Evolutionary conservation across 352 stramenopile species (phyloP), one percentile per base, ranked within the genome.

Genomic region (Phytophthora cryptogea): DNA sequence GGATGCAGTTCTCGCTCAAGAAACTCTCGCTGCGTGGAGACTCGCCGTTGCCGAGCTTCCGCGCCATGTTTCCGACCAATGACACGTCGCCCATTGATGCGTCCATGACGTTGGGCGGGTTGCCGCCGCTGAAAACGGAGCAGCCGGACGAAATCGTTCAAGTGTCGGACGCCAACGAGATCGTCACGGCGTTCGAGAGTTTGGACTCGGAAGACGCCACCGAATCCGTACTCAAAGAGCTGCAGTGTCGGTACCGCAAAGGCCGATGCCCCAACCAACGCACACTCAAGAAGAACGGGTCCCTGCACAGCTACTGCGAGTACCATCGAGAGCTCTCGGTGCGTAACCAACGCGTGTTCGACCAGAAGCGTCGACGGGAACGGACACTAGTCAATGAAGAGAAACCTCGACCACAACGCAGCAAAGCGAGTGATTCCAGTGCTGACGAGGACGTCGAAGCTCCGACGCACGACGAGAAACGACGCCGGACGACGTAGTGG

Each of bases 231-330:
- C 44, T 42, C 3, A 31, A 40, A 13, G 66, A 75, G 16, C 45
- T 68, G 17, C 75, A 61, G 23, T 88, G 78, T 14, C 55, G 65
- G 20, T 89, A 89, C 52, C 73, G 77, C 36, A 69, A 72, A 5
- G 75, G 73, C 33, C 83, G 82, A 47, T 88, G 77, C 52, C 58
- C 27, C 2, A 46, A 76, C n/a, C 76, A 59, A n/a, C 80, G 83
- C 28, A 80, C 78, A 27, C 43, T 78, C 32, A 92, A 92, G 68
- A 85, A 75, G 53, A 89, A 86, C 54, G 83, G 83, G 9, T 60
- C 50, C 16, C 52, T 85, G 55, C 83, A 92, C 54, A 76, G 68
- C 46, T 86, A 80, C 55, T 92, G 83, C 33, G 78, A 86, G 35
- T 64, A 80, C 43, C 83, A 92, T 54, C 83, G 83, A 4, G 61